phyloP scores from a whole-genome alignment of 768 basidiomycete genomes.

The Pholiota conissans region DNA sequence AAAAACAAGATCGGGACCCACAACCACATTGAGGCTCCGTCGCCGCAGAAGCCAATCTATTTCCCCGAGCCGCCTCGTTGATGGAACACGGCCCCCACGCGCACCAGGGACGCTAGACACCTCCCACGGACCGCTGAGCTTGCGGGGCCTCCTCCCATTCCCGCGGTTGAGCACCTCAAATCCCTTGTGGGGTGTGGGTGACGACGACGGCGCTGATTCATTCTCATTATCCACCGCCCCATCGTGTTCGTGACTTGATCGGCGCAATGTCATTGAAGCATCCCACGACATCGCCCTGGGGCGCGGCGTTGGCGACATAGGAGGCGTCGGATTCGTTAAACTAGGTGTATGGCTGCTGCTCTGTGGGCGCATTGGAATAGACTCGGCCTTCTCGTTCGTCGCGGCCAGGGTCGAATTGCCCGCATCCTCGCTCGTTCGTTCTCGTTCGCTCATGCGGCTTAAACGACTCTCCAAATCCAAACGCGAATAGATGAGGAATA shows the following conservation, averaged over 20 bases:
- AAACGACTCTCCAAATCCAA: background rate
- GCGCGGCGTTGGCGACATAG: conserved; percentile 34
- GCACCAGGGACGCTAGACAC: conserved; percentile 16
- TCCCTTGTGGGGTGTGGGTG: conserved; percentile 37
- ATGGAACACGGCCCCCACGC: conserved; percentile 26
- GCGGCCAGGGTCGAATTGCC: conserved; percentile 22
- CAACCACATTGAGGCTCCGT: conserved; percentile 69
- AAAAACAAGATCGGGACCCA: conserved; percentile 34
- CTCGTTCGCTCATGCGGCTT: background rate
- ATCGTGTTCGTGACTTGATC: conserved; percentile 41
- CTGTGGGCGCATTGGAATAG: conserved; percentile 23
- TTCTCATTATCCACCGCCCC: conserved; percentile 44
- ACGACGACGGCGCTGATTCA: conserved; percentile 35
- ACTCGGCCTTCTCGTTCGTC: conserved; percentile 31
- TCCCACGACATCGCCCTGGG: conserved; percentile 53
- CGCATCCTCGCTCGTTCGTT: conserved; percentile 7
- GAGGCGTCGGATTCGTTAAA: conserved; percentile 38
- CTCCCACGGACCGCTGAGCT: conserved; percentile 32
- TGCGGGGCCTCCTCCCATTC: conserved; percentile 31
- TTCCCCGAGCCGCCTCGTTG: conserved; percentile 63
- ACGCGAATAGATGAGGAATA: conserved; percentile 29
- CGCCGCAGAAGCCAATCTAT: conserved; percentile 79
- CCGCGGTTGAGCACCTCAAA: conserved; percentile 59
- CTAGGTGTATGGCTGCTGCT: conserved; percentile 39
- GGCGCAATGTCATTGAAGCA: conserved; percentile 39